Conservation (phyloP, 768 basidiomycete species). For the Tricholoma saponaceum region DNA sequence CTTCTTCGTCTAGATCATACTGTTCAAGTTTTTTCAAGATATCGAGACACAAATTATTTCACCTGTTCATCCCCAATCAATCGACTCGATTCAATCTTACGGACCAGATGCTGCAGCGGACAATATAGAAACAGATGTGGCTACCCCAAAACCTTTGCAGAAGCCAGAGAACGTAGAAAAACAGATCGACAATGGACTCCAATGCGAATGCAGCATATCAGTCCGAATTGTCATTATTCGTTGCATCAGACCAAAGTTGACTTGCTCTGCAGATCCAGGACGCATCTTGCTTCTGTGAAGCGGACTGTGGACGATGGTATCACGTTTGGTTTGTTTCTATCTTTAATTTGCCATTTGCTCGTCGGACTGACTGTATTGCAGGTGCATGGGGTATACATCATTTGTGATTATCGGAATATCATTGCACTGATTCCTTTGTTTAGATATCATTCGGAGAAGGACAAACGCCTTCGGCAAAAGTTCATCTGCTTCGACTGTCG, state of each 20-base stretch:
- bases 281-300: conserved; percentile 59
- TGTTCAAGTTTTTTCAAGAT: conserved; percentile 17
- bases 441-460: conserved; percentile 61
- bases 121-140: conserved; percentile 9
- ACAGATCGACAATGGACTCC: conserved; percentile 36
- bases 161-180: conserved; percentile 4
- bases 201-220: conserved; percentile 68
- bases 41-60: conserved; percentile 35
- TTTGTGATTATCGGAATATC: background rate
- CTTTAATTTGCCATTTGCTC: background rate
- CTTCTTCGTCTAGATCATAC: background rate
- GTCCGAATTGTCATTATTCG: conserved; percentile 30
- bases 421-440: background rate
- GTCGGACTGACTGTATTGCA: conserved; percentile 15
- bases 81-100: conserved; percentile 40
- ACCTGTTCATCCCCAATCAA: conserved; percentile 3
- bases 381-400: conserved; percentile 57
- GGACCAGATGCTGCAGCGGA: conserved; percentile 2
- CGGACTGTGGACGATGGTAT: conserved; percentile 69
- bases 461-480: conserved; percentile 51
- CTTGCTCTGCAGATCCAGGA: conserved; percentile 48
- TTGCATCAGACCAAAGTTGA: background rate
- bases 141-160: conserved; percentile 12
- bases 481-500: conserved; percentile 80
- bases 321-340: conserved; percentile 60